phyloP scores from a whole-genome alignment of 192 early-diverging fungal genomes.

The Funneliformis geosporum region DNA sequence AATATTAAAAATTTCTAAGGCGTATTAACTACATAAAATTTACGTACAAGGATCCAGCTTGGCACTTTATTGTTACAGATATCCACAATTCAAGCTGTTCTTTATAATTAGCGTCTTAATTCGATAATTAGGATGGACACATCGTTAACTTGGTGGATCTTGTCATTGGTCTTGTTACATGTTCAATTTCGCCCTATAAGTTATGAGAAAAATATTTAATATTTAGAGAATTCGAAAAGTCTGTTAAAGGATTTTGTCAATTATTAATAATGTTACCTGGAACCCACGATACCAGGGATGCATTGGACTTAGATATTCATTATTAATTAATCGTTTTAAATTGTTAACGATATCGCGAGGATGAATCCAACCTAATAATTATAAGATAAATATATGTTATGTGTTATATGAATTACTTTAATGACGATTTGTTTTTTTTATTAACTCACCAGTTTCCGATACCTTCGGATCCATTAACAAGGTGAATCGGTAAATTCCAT shows the following conservation, averaged over 20 bases:
- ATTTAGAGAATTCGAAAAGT: too few species aligned
- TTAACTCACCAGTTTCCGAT: slow-evolving; percentile 85
- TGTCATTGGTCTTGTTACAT: too few species aligned
- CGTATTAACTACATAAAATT: too few species aligned
- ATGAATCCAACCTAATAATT: slow-evolving; percentile 60
- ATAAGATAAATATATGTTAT: neutral
- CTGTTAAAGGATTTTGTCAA: too few species aligned
- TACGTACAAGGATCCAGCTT: too few species aligned
- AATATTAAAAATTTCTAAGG: too few species aligned
- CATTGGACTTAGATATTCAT: slow-evolving; percentile 71
- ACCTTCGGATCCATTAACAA: slow-evolving; percentile 92
- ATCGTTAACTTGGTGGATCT: too few species aligned
- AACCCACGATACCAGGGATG: slow-evolving; percentile 95
- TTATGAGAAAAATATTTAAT: too few species aligned
- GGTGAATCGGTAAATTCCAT: slow-evolving; percentile 90
- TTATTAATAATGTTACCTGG: slow-evolving; percentile 33
- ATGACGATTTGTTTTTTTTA: neutral
- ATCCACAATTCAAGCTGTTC: too few species aligned
- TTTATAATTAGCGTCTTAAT: slow-evolving; percentile 38
- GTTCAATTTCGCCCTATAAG: too few species aligned
- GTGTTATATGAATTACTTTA: neutral
- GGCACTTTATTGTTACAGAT: too few species aligned
- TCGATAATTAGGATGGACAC: slow-evolving; percentile 82
- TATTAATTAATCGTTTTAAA: slow-evolving; percentile 75
- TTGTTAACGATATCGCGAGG: slow-evolving; percentile 88